Evolutionary conservation across 2,329 filamentous ascomycete genomes (phyloP), one percentile per base, ranked within the genome.

Genomic region (Diplodia scrobiculata): DNA sequence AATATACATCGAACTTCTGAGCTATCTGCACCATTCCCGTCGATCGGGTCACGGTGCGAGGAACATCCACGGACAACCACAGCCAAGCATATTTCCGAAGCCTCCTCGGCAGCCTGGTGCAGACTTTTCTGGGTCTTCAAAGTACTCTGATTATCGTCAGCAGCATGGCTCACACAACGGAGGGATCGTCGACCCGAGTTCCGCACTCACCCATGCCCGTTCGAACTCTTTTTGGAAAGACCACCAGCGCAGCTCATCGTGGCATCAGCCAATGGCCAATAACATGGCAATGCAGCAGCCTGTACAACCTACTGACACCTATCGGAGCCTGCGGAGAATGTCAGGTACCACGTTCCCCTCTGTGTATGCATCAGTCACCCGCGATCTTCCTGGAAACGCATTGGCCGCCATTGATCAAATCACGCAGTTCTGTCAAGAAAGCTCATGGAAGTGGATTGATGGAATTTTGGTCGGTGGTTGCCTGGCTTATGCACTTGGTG

Each of bases 401-500:
- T 73, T 74, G 13, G 74, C 75, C n/a, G 76, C 76, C 2, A 65
- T 78, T 19, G 75, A 77, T 48, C 71, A 74, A 5, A 75, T 78
- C 41, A 75, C 72, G 2, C 74, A 74, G 45, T 73, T 75, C 55
- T 77, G 75, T 58, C 72, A 75, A 48, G 79, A 82, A 63, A 78
- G 79, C 52, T 74, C 75, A 45, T 78, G 76, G 76, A 74, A 71
- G 63, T 99, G 95, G 95, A 85, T 92, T 63, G 94, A 98, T 74
- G 95, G 95, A 1, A 93, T 98, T 82, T 82, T 98, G 47, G 82
- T 98, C 6, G 92, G 91, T 47, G 95, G 95, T 1, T 98, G 95
- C 78, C 82, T 99, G 67, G 89, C 94, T 59, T 98, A 98, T 79
- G 93, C 91, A 7, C 80, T 98, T 14, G 91, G 92, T 68, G 88